phyloP scores from a whole-genome alignment of 331 rosid genomes.

The Saraca asoca region DNA sequence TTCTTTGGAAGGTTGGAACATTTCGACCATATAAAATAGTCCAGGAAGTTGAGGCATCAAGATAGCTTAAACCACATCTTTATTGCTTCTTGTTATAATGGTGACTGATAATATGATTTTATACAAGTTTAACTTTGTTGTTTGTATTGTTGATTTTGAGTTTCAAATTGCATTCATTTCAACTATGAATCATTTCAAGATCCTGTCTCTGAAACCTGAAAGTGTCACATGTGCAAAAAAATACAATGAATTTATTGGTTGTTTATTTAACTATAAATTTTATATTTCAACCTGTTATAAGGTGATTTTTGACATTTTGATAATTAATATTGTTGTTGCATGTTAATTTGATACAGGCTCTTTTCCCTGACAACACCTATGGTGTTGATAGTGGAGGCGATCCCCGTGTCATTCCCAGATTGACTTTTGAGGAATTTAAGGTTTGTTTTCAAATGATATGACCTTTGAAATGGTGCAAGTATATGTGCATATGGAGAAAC shows the following conservation, averaged over 20 bases:
- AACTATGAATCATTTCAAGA: slow-evolving; percentile 1
- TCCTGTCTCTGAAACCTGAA: slow-evolving; percentile 7
- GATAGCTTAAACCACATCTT: slow-evolving; percentile 19
- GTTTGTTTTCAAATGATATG: slow-evolving; percentile 48
- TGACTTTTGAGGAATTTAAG: slow-evolving; percentile 87
- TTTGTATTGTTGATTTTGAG: slow-evolving; percentile 1
- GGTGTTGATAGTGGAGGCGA: slow-evolving; percentile 99
- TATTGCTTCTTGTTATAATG: slow-evolving; percentile 2
- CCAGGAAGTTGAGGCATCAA: slow-evolving; percentile 11
- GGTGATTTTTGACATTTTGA: slow-evolving; percentile 5
- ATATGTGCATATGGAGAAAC: slow-evolving; percentile 16
- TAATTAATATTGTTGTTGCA: slow-evolving; percentile 32
- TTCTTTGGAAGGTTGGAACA: not conserved
- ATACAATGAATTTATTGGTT: slow-evolving; percentile 17
- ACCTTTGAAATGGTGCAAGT: slow-evolving; percentile 11
- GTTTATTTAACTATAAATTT: slow-evolving; percentile 23
- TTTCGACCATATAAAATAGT: not conserved
- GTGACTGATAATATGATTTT: slow-evolving; percentile 15
- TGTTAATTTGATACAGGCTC: slow-evolving; percentile 64
- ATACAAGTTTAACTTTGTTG: not conserved
- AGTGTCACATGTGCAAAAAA: slow-evolving; percentile 16
- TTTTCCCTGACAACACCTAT: slow-evolving; percentile 89
- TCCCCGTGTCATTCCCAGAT: slow-evolving; percentile 85
- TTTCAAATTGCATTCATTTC: slow-evolving; percentile 1
- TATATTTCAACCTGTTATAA: slow-evolving; percentile 16